Percentiles rank a stretch among this genome's conserved stretches.
phyloP scores from a whole-genome alignment of 257 asterid species.

The Rubia yunnanensis region DNA sequence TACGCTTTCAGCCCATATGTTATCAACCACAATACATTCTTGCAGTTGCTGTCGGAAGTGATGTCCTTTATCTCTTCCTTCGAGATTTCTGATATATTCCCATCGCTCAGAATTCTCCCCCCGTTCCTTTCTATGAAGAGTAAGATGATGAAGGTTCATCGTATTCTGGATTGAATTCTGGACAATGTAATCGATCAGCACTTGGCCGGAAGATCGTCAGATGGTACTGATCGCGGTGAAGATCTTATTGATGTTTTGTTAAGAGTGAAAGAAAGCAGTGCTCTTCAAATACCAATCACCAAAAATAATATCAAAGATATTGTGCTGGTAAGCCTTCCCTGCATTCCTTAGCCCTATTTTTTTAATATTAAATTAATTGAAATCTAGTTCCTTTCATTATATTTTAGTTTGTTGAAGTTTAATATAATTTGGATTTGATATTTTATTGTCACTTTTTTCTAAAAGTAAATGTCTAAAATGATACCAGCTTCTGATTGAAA shows the following conservation, averaged over 20 bases:
- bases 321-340: background rate
- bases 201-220: background rate
- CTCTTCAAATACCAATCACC: background rate
- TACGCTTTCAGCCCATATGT: no score
- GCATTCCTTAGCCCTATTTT: no score
- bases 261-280: background rate
- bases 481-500: no score
- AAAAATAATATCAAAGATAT: background rate
- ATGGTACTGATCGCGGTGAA: background rate
- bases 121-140: background rate
- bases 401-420: no score
- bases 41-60: background rate
- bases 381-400: no score
- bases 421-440: no score
- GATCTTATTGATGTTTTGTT: background rate
- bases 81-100: slow-evolving; percentile 6
- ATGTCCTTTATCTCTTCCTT: background rate
- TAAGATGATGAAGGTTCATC: background rate
- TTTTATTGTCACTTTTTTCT: no score
- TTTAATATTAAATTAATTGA: no score
- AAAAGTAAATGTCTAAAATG: no score
- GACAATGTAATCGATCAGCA: slow-evolving; percentile 3
- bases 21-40: background rate
- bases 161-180: background rate
- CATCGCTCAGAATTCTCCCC: slow-evolving; percentile 15